These are phyloP conservation scores for Barbatosphaeria neglecta DNA, from an alignment of 495 filamentous ascomycete genomes.

Conservation along the genomic window DNA sequence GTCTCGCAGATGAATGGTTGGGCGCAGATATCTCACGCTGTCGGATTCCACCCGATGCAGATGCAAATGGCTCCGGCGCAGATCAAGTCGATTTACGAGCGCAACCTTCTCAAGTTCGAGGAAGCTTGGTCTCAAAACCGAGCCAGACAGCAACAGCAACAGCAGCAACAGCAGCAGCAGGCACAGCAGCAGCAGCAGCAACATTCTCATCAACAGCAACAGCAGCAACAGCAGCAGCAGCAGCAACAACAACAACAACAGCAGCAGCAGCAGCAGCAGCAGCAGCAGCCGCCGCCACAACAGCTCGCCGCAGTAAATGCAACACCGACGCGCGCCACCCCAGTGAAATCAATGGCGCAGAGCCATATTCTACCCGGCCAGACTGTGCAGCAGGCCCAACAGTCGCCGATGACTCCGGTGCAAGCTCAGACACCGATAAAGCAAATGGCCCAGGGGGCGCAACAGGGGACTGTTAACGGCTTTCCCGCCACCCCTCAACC, in stretches of 20 bases:
- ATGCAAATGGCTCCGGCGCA: slow-evolving; percentile 54
- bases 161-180: slow-evolving; percentile 31
- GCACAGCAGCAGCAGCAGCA: slow-evolving; percentile 23
- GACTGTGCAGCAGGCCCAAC: slow-evolving; percentile 34
- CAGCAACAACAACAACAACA: slow-evolving; percentile 27
- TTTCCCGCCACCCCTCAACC: slow-evolving; percentile 36
- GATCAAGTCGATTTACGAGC: slow-evolving; percentile 58
- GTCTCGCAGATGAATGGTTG: slow-evolving; percentile 57
- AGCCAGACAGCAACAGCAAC: slow-evolving; percentile 48
- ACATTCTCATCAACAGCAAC: slow-evolving; percentile 21
- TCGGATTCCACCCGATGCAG: slow-evolving; percentile 57
- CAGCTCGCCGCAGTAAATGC: background rate
- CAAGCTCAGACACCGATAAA: slow-evolving; percentile 40
- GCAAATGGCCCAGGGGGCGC: slow-evolving; percentile 29
- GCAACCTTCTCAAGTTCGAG: slow-evolving; percentile 64
- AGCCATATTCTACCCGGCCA: slow-evolving; percentile 34
- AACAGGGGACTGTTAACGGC: slow-evolving; percentile 37
- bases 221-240: slow-evolving; percentile 22
- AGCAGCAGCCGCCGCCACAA: slow-evolving; percentile 4
- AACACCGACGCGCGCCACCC: slow-evolving; percentile 18
- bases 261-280: slow-evolving; percentile 12
- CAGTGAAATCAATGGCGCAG: slow-evolving; percentile 22
- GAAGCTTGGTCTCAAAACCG: slow-evolving; percentile 52
- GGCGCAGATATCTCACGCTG: slow-evolving; percentile 52
- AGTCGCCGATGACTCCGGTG: slow-evolving; percentile 33